Conservation (phyloP, 1,284 basidiomycete genomes). For the Boletus sp. region DNA sequence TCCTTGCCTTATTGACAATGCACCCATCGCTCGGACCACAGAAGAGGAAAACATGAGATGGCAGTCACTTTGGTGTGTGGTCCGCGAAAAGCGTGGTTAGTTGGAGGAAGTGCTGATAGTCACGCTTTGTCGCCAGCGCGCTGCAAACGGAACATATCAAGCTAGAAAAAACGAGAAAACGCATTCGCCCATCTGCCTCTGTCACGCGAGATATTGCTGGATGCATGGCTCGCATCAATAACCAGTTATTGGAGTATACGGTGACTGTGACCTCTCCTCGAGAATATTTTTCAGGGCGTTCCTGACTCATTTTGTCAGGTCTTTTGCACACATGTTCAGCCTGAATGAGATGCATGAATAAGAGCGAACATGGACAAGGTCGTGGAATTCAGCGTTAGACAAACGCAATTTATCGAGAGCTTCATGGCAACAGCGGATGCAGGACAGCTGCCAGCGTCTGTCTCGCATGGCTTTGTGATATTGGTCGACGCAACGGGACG, state of each 20-base stretch:
- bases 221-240: constrained; percentile 7
- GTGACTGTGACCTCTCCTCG: background rate
- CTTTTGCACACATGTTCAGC: background rate
- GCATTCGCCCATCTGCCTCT: background rate
- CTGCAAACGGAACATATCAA: background rate
- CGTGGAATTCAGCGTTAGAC: background rate
- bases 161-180: background rate
- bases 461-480: background rate
- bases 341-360: background rate
- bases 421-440: background rate
- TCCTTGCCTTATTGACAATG: background rate
- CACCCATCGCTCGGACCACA: background rate
- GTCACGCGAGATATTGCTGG: constrained; percentile 4
- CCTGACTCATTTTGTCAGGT: background rate
- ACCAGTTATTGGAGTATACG: background rate
- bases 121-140: background rate
- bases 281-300: too few species aligned
- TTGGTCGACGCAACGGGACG: constrained; percentile 11
- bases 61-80: background rate
- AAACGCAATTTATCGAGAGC: background rate
- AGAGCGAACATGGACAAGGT: background rate
- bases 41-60: background rate
- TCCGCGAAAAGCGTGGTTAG: background rate
- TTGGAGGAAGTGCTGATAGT: too few species aligned
- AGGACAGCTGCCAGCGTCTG: background rate